phyloP scores from a whole-genome alignment of 345 rosid species.

The Schrenkiella parvula region DNA sequence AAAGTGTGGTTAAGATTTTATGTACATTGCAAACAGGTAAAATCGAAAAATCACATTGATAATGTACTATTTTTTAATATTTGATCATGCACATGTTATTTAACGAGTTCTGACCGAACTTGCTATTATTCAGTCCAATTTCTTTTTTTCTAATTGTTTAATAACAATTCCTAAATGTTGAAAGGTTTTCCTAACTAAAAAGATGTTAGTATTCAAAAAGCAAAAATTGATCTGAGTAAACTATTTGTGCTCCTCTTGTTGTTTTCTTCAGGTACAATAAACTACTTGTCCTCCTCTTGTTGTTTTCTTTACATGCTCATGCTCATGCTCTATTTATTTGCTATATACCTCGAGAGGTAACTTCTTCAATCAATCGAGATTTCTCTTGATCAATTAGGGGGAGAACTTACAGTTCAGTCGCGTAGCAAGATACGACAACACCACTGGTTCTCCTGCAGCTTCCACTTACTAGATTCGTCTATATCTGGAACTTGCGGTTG shows the following conservation, averaged over 20 bases:
- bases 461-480: not conserved
- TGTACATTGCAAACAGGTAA: no score
- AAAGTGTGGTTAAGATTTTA: no score
- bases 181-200: not conserved
- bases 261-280: not conserved
- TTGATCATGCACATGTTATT: no score
- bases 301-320: not conserved
- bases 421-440: not conserved
- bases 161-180: no score
- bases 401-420: not conserved
- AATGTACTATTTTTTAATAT: no score
- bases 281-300: not conserved
- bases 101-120: no score
- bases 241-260: not conserved
- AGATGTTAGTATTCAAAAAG: not conserved
- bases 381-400: not conserved
- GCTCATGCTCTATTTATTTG: not conserved
- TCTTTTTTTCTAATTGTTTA: no score
- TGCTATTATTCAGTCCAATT: no score
- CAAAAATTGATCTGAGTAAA: not conserved
- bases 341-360: no score
- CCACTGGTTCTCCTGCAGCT: not conserved
- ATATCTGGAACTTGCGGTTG: not conserved
- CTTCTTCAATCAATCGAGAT: no score
- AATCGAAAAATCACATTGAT: no score